A percentile compares a stretch with the other conserved stretches of the same genome.
Conservation (phyloP, 108 stramenopile species). For the Cyclotella cryptica region DNA sequence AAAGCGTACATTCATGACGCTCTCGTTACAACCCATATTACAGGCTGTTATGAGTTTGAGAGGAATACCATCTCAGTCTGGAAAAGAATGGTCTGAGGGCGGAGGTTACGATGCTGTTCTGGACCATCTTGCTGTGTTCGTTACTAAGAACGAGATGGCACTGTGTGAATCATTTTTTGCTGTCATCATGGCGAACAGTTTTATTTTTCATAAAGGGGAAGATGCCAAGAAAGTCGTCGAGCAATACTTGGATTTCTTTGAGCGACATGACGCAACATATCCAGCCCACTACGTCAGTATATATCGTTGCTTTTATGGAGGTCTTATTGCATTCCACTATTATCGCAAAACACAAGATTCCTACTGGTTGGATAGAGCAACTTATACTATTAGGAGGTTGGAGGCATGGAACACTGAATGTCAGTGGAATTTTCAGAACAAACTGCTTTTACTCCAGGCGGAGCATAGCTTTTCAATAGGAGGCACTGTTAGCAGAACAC, state of each 20-base stretch:
- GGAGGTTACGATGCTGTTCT: not conserved
- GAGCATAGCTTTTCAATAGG: conserved; percentile 16
- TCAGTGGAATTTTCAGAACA: conserved; percentile 27
- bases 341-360: conserved; percentile 7
- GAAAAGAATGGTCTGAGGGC: not conserved
- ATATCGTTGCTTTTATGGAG: conserved; percentile 2
- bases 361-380: conserved; percentile 12
- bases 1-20: not conserved
- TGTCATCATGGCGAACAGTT: conserved; percentile 11
- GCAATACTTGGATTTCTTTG: conserved; percentile 6
- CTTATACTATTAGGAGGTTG: conserved; percentile 11
- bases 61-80: not conserved
- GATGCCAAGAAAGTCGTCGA: not conserved
- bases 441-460: conserved; percentile 12
- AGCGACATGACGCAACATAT: not conserved
- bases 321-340: conserved; percentile 14
- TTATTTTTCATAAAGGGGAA: conserved; percentile 11
- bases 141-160: conserved; percentile 1
- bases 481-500: conserved; percentile 2
- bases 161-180: conserved; percentile 8
- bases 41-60: not conserved
- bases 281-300: conserved; percentile 13
- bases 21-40: conserved; percentile 2
- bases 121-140: not conserved
- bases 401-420: conserved; percentile 1